Conservation (phyloP, 2,329 filamentous ascomycete genomes). For the Diaporthe eres region DNA sequence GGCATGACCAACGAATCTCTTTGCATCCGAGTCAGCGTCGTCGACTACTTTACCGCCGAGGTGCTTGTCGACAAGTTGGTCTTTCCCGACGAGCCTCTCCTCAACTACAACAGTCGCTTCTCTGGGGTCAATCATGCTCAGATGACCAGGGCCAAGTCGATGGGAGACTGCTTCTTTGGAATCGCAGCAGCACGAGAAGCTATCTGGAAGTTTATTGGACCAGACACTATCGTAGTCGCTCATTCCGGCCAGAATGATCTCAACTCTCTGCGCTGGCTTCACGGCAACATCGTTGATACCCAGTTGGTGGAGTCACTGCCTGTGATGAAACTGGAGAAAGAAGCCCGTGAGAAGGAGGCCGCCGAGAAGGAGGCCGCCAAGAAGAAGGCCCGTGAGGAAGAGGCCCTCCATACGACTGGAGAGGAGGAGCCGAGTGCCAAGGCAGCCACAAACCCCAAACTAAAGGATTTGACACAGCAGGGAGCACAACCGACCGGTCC, state of each 20-base stretch:
- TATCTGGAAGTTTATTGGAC: constrained; percentile 60
- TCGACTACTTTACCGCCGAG: constrained; percentile 65
- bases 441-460: too few species aligned
- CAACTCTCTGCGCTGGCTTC: constrained; percentile 62
- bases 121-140: constrained; percentile 61
- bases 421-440: background rate
- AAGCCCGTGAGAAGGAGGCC: constrained; percentile 39
- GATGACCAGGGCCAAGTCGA: constrained; percentile 54
- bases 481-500: background rate
- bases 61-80: constrained; percentile 66
- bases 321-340: constrained; percentile 43
- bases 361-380: constrained; percentile 38
- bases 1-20: constrained; percentile 60
- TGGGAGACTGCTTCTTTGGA: constrained; percentile 56
- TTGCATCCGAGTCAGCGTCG: constrained; percentile 64
- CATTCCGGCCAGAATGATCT: constrained; percentile 62
- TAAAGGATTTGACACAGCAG: background rate
- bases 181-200: constrained; percentile 56
- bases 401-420: background rate
- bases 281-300: constrained; percentile 61
- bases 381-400: background rate
- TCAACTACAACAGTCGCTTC: constrained; percentile 63
- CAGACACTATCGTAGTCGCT: constrained; percentile 62
- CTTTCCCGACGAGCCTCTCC: constrained; percentile 60
- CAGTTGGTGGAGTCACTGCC: constrained; percentile 49